A percentile compares a stretch with the other conserved stretches of the same genome.
Evolutionary conservation across 1,139 yeast genomes (phyloP).

Genomic region (Martiniozyma asiatica): DNA sequence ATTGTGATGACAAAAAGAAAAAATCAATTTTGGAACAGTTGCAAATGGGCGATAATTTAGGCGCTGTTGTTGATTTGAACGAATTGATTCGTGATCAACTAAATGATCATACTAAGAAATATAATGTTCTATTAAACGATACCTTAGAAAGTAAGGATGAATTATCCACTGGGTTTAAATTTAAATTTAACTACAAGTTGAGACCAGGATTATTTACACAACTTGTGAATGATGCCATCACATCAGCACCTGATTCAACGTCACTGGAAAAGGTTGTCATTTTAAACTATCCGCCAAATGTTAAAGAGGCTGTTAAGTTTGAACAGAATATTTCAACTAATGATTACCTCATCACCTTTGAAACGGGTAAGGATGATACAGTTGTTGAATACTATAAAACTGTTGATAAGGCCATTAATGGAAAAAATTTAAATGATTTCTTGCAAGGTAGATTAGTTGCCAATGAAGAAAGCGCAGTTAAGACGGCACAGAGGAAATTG

Average conservation of each 20-base stretch:
- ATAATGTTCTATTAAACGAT: constrained; percentile 27
- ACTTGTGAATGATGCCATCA: constrained; percentile 36
- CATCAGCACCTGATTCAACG: constrained; percentile 29
- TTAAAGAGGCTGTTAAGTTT: constrained; percentile 52
- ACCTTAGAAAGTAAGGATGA: constrained; percentile 17
- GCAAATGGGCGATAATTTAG: constrained; percentile 16
- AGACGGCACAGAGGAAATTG: constrained; percentile 18
- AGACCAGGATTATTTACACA: constrained; percentile 53
- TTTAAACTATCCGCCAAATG: constrained; percentile 43
- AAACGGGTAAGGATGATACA: constrained; percentile 22
- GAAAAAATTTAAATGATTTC: constrained; percentile 10
- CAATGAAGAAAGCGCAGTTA: constrained; percentile 8
- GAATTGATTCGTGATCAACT: constrained; percentile 35
- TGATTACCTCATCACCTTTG: constrained; percentile 28
- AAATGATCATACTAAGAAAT: constrained; percentile 25
- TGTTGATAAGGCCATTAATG: constrained; percentile 35
- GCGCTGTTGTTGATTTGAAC: constrained; percentile 36
- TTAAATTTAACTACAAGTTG: constrained; percentile 26
- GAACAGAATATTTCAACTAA: constrained; percentile 44
- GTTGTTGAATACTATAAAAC: constrained; percentile 48
- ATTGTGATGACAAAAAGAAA: constrained; percentile 14
- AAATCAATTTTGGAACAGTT: constrained; percentile 10
- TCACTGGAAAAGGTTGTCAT: constrained; percentile 35
- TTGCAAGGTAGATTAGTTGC: not conserved
- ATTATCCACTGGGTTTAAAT: constrained; percentile 16